Conservation (phyloP, 2,329 filamentous ascomycete genomes). For the Fusarium xyrophilum region DNA sequence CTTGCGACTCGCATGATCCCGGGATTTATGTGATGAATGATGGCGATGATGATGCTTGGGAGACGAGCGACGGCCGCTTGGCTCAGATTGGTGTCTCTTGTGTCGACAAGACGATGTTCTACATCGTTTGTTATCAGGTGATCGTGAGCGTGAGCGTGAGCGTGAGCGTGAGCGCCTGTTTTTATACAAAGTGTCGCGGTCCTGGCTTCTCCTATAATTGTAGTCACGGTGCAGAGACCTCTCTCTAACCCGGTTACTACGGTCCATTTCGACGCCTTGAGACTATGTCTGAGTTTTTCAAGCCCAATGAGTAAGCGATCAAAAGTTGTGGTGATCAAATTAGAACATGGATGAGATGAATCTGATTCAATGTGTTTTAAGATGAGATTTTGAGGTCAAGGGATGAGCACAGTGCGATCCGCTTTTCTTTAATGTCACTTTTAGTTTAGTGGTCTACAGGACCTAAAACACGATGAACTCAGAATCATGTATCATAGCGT, state of each 20-base stretch:
- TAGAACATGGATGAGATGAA: neutral
- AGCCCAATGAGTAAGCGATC: neutral
- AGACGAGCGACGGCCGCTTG: constrained; percentile 22
- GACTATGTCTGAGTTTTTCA: neutral
- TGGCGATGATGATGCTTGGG: constrained; percentile 26
- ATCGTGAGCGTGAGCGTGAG: constrained; percentile 39
- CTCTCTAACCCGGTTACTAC: constrained; percentile 15
- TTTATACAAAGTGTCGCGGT: constrained; percentile 17
- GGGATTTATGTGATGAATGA: constrained; percentile 38
- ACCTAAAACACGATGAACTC: neutral
- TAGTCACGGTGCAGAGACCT: constrained; percentile 37
- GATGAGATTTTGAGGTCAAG: constrained; percentile 33
- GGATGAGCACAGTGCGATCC: constrained; percentile 39
- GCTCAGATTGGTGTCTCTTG: constrained; percentile 22
- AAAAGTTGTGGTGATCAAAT: neutral
- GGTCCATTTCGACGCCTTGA: constrained; percentile 22
- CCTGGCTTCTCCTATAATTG: constrained; percentile 27
- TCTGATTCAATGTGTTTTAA: constrained; percentile 14
- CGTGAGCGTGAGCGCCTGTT: constrained; percentile 36
- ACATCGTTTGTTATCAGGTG: constrained; percentile 29
- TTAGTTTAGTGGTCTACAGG: neutral
- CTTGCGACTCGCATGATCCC: constrained; percentile 23
- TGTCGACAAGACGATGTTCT: constrained; percentile 28
- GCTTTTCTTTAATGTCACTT: constrained; percentile 16
- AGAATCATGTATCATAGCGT: neutral